These are phyloP conservation scores for Mycosphaerella sp. DNA, from an alignment of 2,329 filamentous ascomycete genomes.

Conservation along the genomic window DNA sequence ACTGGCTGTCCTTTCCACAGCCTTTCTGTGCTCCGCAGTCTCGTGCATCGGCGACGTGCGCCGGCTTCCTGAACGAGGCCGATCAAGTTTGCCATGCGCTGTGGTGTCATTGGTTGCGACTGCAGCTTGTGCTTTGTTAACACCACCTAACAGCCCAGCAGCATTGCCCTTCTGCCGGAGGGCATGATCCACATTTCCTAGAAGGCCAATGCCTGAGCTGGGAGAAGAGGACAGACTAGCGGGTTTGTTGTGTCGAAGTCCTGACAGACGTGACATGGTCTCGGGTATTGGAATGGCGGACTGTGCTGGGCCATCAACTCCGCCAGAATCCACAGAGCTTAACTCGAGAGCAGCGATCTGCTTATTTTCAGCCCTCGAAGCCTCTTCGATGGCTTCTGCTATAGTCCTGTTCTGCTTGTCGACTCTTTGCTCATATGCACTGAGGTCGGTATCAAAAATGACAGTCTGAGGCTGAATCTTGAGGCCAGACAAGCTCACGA, in stretches of 20 bases:
- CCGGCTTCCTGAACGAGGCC: conserved; percentile 35
- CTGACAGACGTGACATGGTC: conserved; percentile 14
- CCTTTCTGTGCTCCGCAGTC: conserved; percentile 20
- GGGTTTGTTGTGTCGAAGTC: conserved; percentile 23
- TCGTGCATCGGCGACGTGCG: conserved; percentile 28
- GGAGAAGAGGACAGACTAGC: conserved; percentile 34
- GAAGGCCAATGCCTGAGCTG: conserved; percentile 29
- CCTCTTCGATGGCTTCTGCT: conserved; percentile 83
- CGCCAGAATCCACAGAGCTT: conserved; percentile 5
- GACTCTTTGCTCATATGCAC: conserved; percentile 41
- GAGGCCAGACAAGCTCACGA: conserved; percentile 69
- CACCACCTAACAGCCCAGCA: conserved; percentile 55
- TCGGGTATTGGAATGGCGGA: conserved; percentile 5
- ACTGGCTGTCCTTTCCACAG: conserved; percentile 18
- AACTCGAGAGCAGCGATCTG: neutral
- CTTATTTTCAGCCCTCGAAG: conserved; percentile 35
- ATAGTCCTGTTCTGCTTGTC: conserved; percentile 54
- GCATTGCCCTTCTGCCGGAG: conserved; percentile 50
- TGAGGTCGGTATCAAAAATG: conserved; percentile 74
- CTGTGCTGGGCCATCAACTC: conserved; percentile 1
- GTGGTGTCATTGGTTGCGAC: conserved; percentile 59
- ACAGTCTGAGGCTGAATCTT: conserved; percentile 80
- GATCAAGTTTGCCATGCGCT: conserved; percentile 59
- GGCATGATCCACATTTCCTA: conserved; percentile 32
- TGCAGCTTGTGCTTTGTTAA: conserved; percentile 57